A percentile compares a stretch with the other conserved stretches of the same genome.
Evolutionary conservation across 2,329 filamentous ascomycete species (phyloP).

Genomic region (Neopestalotiopsis sp.): DNA sequence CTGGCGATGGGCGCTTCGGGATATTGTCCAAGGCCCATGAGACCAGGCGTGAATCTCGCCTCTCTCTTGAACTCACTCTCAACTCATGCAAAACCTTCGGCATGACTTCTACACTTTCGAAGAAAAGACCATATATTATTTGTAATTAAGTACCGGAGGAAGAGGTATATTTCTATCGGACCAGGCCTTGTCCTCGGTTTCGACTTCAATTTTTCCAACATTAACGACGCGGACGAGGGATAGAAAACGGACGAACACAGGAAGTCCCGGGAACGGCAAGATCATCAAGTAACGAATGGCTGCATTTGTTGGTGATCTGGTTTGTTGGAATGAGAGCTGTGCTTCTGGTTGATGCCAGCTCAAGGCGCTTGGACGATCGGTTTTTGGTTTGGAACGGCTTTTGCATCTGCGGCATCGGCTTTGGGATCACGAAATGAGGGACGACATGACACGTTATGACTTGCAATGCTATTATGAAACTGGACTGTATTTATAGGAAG

Average conservation of each 20-base stretch:
- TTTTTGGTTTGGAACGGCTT: slow-evolving; percentile 6
- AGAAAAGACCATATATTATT: slow-evolving; percentile 11
- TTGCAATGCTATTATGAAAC: slow-evolving; percentile 21
- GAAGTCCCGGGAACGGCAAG: background rate
- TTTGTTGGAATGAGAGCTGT: background rate
- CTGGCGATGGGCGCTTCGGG: slow-evolving; percentile 80
- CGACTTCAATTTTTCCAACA: background rate
- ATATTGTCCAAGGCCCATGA: slow-evolving; percentile 52
- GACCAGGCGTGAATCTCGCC: background rate
- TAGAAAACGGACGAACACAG: background rate
- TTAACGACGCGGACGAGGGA: background rate
- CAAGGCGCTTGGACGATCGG: slow-evolving; percentile 7
- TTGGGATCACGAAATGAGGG: slow-evolving; percentile 18
- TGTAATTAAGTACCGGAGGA: background rate
- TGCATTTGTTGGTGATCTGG: background rate
- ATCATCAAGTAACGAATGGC: background rate
- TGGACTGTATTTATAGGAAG: slow-evolving; percentile 19
- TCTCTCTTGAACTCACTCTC: slow-evolving; percentile 6
- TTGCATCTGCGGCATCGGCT: slow-evolving; percentile 16
- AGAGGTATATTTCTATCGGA: background rate
- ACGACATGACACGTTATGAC: slow-evolving; percentile 20
- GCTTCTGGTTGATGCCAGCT: slow-evolving; percentile 1
- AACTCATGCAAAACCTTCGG: background rate
- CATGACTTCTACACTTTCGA: slow-evolving; percentile 1
- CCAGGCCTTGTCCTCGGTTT: background rate